Base-by-base conservation (phyloP, 768 basidiomycete genomes). In the Boletus tylopilopsis region DNA sequence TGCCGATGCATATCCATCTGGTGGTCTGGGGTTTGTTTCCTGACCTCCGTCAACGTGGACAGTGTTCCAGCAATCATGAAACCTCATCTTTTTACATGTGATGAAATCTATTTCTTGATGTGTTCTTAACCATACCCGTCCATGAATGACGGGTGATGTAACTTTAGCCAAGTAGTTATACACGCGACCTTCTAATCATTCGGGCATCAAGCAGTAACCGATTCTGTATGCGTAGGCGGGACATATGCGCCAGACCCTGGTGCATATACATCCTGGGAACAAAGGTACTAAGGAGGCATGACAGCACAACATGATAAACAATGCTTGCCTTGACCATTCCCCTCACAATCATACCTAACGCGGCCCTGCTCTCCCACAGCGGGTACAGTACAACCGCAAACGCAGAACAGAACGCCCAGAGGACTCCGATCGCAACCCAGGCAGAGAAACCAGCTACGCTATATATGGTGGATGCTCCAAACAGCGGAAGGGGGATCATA, bases 371-470 rank as follows among this genome's bases (percentile, higher is more conserved):
- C 73, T 97, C 94, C 71, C 77, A 95, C 4, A 95, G 71, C 18
- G 94, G 94, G 59, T 91, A 92, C 13, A 95, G 21, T 18, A 94
- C 90, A 36, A 92, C 89, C 7, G 80, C 72, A 51, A 85, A 75
- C 4, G 82, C 73, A 1, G 90, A 92, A 43, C 76, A 71, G 69
- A 94, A 94, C 19, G 85, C 74, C 93, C 93, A 96, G 30, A 85
- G 71, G 51, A 96, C 84, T 3, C 88, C 86, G 48, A 94, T 71
- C 36, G 79, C 69, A 8, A 95, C 85, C 92, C 92, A 96, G 0
- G 78, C 85, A 0, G 81, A 78, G 49, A 91, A 74, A 6, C 87
- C 88, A 10, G 68, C 57, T 33, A 78, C 73, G 21, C 78, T 76
- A 53, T 81, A 93, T 21, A 93, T 70, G 25, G 87, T 85, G 35